Percentiles rank a stretch among this genome's conserved stretches.
Conservation (phyloP, 2,329 filamentous ascomycete species). For the Xylariales sp. region DNA sequence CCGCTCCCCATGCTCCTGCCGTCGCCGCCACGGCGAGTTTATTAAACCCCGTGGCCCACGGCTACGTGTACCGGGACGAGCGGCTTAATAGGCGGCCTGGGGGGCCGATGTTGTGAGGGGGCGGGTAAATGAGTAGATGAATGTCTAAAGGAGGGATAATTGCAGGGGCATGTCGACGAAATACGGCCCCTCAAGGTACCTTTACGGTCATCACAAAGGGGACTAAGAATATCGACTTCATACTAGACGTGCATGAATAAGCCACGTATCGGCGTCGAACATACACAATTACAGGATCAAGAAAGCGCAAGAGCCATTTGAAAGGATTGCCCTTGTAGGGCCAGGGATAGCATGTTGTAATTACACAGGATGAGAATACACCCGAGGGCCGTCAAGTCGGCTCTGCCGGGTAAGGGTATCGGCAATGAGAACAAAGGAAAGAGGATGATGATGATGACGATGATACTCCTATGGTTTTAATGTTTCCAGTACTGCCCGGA, state of each 20-base stretch:
- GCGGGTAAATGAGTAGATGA: background rate
- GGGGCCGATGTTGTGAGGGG: conserved; percentile 54
- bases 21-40: conserved; percentile 11
- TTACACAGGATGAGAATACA: conserved; percentile 42
- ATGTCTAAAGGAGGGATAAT: background rate
- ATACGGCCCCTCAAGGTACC: too few relatives aligned
- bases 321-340: background rate
- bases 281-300: background rate
- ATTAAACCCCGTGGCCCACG: conserved; percentile 66
- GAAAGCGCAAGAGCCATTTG: background rate
- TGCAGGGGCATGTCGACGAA: background rate
- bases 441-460: background rate
- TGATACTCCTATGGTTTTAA: conserved; percentile 2
- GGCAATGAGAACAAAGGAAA: conserved; percentile 34
- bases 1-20: conserved; percentile 37
- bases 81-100: conserved; percentile 46
- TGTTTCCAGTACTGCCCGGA: conserved; percentile 5
- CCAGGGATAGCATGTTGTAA: conserved; percentile 31
- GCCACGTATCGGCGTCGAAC: background rate
- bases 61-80: conserved; percentile 68
- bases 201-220: background rate
- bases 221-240: background rate
- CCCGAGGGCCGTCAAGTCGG: conserved; percentile 25
- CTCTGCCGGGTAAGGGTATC: conserved; percentile 38
- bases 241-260: background rate